Conservation (phyloP, 768 basidiomycete genomes). For the Tricholoma sp. region DNA sequence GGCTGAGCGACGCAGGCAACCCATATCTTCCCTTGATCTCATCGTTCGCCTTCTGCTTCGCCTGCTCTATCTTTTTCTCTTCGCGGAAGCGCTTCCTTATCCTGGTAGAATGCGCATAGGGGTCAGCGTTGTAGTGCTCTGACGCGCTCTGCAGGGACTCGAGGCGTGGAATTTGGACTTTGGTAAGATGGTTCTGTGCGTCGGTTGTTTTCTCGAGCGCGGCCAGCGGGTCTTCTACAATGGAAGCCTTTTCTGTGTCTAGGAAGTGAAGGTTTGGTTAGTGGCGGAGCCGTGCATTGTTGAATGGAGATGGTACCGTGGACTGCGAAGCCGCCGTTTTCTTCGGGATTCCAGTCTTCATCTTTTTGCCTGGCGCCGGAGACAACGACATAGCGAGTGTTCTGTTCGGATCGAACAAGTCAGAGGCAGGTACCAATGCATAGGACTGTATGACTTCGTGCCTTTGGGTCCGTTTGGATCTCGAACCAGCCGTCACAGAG, state of each 20-base stretch:
- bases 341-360: slow-evolving; percentile 95
- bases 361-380: slow-evolving; percentile 94
- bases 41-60: slow-evolving; percentile 66
- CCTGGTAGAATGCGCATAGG: slow-evolving; percentile 72
- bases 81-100: slow-evolving; percentile 80
- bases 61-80: slow-evolving; percentile 76
- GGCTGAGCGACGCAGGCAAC: slow-evolving; percentile 59
- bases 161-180: slow-evolving; percentile 75
- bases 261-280: slow-evolving; percentile 14
- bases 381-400: slow-evolving; percentile 89
- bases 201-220: slow-evolving; percentile 86
- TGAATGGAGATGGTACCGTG: slow-evolving; percentile 52
- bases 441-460: slow-evolving; percentile 25
- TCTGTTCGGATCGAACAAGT: slow-evolving; percentile 41
- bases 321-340: slow-evolving; percentile 88
- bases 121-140: slow-evolving; percentile 78
- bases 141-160: slow-evolving; percentile 75
- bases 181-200: slow-evolving; percentile 64
- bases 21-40: slow-evolving; percentile 70
- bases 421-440: not conserved
- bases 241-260: slow-evolving; percentile 66
- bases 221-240: slow-evolving; percentile 77
- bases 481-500: slow-evolving; percentile 97
- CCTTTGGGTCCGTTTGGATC: slow-evolving; percentile 96
- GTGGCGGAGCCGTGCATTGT: not conserved